Conservation (phyloP, 169 alveolate genomes). For the Plasmodium billcollinsi region DNA sequence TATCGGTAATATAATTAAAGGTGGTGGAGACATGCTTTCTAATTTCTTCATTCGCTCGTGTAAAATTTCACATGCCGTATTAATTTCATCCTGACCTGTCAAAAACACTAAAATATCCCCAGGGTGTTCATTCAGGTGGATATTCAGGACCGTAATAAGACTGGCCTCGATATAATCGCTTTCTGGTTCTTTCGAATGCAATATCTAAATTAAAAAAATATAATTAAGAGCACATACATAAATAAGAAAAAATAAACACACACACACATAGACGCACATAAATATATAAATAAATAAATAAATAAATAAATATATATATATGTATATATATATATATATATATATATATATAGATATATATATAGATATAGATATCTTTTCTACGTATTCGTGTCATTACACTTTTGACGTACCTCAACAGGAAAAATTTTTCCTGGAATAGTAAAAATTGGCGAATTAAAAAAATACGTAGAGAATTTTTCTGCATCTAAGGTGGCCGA, state of each 20-base stretch:
- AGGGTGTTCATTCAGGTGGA: slow-evolving; percentile 97
- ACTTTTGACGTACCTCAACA: slow-evolving; percentile 91
- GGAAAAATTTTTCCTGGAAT: slow-evolving; percentile 99
- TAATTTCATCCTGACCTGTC: slow-evolving; percentile 99
- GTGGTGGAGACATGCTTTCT: slow-evolving; percentile 97
- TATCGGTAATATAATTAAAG: slow-evolving; percentile 96
- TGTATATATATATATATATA: not conserved
- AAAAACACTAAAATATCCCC: slow-evolving; percentile 99
- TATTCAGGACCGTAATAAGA: slow-evolving; percentile 96
- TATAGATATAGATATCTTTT: no score
- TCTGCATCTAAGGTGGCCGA: slow-evolving; percentile 98
- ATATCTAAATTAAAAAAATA: slow-evolving; percentile 18
- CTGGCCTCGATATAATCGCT: slow-evolving; percentile 99
- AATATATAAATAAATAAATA: no score
- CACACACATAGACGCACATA: no score
- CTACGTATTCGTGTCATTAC: not conserved
- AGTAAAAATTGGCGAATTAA: slow-evolving; percentile 97
- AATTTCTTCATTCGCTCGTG: slow-evolving; percentile 95
- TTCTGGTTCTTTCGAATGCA: slow-evolving; percentile 98
- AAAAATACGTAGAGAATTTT: slow-evolving; percentile 96
- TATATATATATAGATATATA: not conserved
- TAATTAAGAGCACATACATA: not conserved
- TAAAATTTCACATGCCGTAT: slow-evolving; percentile 97
- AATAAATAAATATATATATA: no score
- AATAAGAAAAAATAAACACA: not conserved